phyloP scores from a whole-genome alignment of 176 grass and related monocot species.

The Metroxylon sagu region DNA sequence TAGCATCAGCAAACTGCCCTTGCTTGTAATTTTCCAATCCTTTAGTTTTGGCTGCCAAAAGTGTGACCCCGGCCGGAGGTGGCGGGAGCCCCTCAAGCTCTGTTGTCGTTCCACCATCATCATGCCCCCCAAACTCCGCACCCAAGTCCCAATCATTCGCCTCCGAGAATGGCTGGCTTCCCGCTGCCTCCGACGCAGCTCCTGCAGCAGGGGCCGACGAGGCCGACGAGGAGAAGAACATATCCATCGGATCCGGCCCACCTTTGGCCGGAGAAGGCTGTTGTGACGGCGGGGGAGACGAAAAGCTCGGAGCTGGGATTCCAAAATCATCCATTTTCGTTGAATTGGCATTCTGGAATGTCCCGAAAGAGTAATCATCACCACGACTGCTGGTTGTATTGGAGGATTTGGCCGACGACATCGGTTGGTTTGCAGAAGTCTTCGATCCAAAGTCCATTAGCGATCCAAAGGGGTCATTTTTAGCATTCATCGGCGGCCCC shows the following conservation, averaged over 20 bases:
- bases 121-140: constrained; percentile 52
- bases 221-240: constrained; percentile 61
- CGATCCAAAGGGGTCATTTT: constrained; percentile 76
- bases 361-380: constrained; percentile 40
- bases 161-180: constrained; percentile 58
- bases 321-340: constrained; percentile 15
- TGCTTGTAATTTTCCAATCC: constrained; percentile 96
- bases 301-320: constrained; percentile 19
- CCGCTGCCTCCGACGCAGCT: constrained; percentile 9
- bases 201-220: constrained; percentile 29
- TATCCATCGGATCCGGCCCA: constrained; percentile 50
- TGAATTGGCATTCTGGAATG: constrained; percentile 35
- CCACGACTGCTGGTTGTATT: not conserved
- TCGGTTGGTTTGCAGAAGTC: constrained; percentile 29
- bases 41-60: constrained; percentile 52
- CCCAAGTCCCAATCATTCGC: constrained; percentile 84
- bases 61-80: constrained; percentile 64
- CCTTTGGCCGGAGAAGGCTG: constrained; percentile 19
- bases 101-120: constrained; percentile 48
- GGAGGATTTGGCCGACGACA: constrained; percentile 21
- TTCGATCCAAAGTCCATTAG: constrained; percentile 60
- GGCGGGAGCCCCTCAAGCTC: constrained; percentile 78
- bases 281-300: constrained; percentile 20
- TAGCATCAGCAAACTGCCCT: constrained; percentile 93
- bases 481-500: constrained; percentile 34